Percentiles rank a stretch among this genome's conserved stretches.
These are phyloP conservation scores for Lactifluus rugatus DNA, from an alignment of 768 basidiomycete species.

Conservation along the genomic window DNA sequence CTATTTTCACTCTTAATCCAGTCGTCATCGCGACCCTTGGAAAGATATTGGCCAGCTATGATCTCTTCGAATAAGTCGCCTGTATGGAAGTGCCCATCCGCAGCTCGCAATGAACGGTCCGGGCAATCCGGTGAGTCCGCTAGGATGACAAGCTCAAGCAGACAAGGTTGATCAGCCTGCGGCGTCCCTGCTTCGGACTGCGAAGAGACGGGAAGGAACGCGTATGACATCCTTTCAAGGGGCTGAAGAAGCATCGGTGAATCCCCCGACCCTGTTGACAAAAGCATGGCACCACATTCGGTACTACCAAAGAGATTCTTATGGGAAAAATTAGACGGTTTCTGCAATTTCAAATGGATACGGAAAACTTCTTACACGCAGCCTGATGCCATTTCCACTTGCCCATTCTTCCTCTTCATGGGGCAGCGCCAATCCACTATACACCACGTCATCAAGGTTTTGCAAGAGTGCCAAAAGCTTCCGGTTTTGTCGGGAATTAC, in stretches of 20 bases:
- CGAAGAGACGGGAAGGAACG: conserved; percentile 50
- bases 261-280: conserved; percentile 44
- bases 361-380: conserved; percentile 42
- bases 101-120: conserved; percentile 41
- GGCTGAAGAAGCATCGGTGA: conserved; percentile 45
- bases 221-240: conserved; percentile 55
- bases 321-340: conserved; percentile 20
- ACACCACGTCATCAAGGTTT: conserved; percentile 53
- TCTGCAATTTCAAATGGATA: conserved; percentile 14
- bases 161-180: conserved; percentile 42
- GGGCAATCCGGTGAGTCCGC: conserved; percentile 63
- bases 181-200: conserved; percentile 21
- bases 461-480: conserved; percentile 49
- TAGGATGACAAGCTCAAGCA: conserved; percentile 64
- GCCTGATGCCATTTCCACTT: conserved; percentile 47
- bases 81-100: conserved; percentile 69
- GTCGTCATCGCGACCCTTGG: conserved; percentile 68
- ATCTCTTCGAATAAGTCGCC: conserved; percentile 72
- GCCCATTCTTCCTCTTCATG: conserved; percentile 68
- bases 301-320: conserved; percentile 78
- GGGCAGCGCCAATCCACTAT: conserved; percentile 53
- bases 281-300: conserved; percentile 65
- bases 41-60: conserved; percentile 47
- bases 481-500: conserved; percentile 46
- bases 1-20: conserved; percentile 81